Base-by-base conservation (phyloP, 2,329 filamentous ascomycete species). In the Microsporum canis region DNA sequence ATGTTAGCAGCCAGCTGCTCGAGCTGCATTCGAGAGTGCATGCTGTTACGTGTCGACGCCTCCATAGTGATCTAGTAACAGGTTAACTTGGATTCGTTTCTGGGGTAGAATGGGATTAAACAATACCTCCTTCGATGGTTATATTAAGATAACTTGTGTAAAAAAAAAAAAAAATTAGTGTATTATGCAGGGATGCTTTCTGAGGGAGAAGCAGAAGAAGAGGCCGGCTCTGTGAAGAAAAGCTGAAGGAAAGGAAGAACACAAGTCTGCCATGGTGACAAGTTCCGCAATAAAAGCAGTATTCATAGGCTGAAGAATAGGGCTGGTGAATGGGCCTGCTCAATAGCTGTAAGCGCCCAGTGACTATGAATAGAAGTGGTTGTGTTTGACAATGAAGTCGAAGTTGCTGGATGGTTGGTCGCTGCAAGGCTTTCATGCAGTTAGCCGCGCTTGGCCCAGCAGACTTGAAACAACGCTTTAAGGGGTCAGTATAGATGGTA, bases 1-100 rank as follows among this genome's bases (percentile, higher is more conserved):
- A 59, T 57, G 27, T 60, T 36, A 23, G 53, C 59, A 58, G 65
- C 61, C 39, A 66, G 45, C 60, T 65, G 45, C 34, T 65, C 59
- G 23, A 66, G 62, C 17, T 61, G 63, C 29, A 39, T 43, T 33
- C 57, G 65, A 10, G 57, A 47, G 49, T 57, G 55, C 55, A 57
- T 31, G 23, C 55, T 55, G 14, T 55, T 17, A 17, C 51, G 51
- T 34, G 43, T 34, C 7, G 51, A 55, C 29, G 3, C 4, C 33
- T 55, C 51, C 51, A 55, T 55, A 7, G 51, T 12, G 10, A 34
- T 55, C 51, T 55, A 55, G 14, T 12, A 36, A n/a, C 5, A 12
- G 31, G 51, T 55, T 36, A 55, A 8, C 51, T 17, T 7, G 14
- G 17, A 8, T 14, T 29, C 23, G 17, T 23, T 23, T 23, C 17